These are phyloP conservation scores for Byssothecium circinans DNA, from an alignment of 2,329 filamentous ascomycete genomes.

Conservation along the genomic window DNA sequence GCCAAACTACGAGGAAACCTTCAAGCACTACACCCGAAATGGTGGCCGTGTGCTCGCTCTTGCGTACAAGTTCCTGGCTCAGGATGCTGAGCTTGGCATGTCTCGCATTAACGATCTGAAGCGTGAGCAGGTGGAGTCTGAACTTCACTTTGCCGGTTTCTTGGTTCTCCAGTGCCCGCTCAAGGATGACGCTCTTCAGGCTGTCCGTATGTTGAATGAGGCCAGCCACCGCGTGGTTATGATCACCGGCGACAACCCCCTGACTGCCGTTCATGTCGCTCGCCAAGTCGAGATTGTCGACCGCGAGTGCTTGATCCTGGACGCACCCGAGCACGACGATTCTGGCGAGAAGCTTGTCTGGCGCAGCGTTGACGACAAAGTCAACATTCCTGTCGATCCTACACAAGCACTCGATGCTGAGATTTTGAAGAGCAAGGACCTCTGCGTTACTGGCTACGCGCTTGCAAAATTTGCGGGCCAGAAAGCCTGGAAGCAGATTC, in stretches of 20 bases:
- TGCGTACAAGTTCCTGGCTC: slow-evolving; percentile 87
- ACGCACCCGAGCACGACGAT: slow-evolving; percentile 87
- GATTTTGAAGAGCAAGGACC: slow-evolving; percentile 82
- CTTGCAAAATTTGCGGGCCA: slow-evolving; percentile 86
- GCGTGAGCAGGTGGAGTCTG: slow-evolving; percentile 85
- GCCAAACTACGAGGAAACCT: slow-evolving; percentile 92
- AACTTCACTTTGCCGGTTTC: slow-evolving; percentile 89
- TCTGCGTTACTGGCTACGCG: slow-evolving; percentile 95
- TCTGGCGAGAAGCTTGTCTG: slow-evolving; percentile 83
- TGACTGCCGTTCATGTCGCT: slow-evolving; percentile 94
- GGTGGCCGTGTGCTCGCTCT: slow-evolving; percentile 92
- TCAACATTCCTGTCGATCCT: slow-evolving; percentile 82
- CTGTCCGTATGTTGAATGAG: slow-evolving; percentile 96
- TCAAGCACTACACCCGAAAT: slow-evolving; percentile 95
- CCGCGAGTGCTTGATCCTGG: slow-evolving; percentile 88
- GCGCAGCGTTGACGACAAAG: slow-evolving; percentile 91
- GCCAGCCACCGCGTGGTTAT: slow-evolving; percentile 98
- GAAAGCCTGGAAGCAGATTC: slow-evolving; percentile 71
- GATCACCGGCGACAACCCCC: slow-evolving; percentile 98
- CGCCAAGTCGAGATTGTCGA: slow-evolving; percentile 97
- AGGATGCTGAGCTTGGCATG: slow-evolving; percentile 78
- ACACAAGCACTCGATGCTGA: slow-evolving; percentile 76
- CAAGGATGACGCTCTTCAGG: slow-evolving; percentile 92
- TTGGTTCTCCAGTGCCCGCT: slow-evolving; percentile 92
- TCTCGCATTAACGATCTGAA: slow-evolving; percentile 90